These are phyloP conservation scores for Saccharomycopsis sp. DNA, from an alignment of 805 yeast genomes.

Conservation along the genomic window DNA sequence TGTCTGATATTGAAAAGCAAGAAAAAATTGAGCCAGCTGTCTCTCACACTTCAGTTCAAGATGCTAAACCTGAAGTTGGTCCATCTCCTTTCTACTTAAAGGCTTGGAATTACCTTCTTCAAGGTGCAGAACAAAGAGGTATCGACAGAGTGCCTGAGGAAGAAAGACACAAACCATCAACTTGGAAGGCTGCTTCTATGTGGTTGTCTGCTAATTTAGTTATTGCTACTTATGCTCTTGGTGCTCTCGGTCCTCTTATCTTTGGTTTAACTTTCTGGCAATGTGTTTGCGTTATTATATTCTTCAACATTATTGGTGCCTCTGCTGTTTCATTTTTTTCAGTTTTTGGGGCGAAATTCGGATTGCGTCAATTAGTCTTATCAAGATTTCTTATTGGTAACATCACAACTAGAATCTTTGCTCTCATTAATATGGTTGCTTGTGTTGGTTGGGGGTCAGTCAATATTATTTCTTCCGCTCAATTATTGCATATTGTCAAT, in stretches of 20 bases:
- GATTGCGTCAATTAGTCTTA: slow-evolving; percentile 81
- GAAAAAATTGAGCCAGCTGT: slow-evolving; percentile 19
- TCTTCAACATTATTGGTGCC: slow-evolving; percentile 69
- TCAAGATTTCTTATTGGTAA: slow-evolving; percentile 76
- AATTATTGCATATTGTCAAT: slow-evolving; percentile 70
- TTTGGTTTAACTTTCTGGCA: slow-evolving; percentile 72
- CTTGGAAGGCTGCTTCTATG: slow-evolving; percentile 66
- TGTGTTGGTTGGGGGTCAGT: slow-evolving; percentile 96
- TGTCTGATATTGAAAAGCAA: slow-evolving; percentile 18
- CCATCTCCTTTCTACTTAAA: slow-evolving; percentile 15
- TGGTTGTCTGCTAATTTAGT: slow-evolving; percentile 90
- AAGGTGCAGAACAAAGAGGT: slow-evolving; percentile 57
- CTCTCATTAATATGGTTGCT: slow-evolving; percentile 70
- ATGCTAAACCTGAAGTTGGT: slow-evolving; percentile 9
- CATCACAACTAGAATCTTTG: slow-evolving; percentile 65
- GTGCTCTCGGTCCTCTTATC: slow-evolving; percentile 59
- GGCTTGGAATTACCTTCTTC: slow-evolving; percentile 10
- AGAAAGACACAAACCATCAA: slow-evolving; percentile 61
- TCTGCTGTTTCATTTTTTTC: slow-evolving; percentile 79
- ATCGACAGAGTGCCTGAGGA: slow-evolving; percentile 75
- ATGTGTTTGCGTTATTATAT: slow-evolving; percentile 55
- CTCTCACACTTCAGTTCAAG: slow-evolving; percentile 16
- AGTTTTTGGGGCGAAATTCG: slow-evolving; percentile 73
- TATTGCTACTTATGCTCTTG: slow-evolving; percentile 73
- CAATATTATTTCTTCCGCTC: slow-evolving; percentile 85